A percentile compares a stretch with the other conserved stretches of the same genome.
Evolutionary conservation across 148 eudicot species (phyloP).

Genomic region (Nyssa sinensis): DNA sequence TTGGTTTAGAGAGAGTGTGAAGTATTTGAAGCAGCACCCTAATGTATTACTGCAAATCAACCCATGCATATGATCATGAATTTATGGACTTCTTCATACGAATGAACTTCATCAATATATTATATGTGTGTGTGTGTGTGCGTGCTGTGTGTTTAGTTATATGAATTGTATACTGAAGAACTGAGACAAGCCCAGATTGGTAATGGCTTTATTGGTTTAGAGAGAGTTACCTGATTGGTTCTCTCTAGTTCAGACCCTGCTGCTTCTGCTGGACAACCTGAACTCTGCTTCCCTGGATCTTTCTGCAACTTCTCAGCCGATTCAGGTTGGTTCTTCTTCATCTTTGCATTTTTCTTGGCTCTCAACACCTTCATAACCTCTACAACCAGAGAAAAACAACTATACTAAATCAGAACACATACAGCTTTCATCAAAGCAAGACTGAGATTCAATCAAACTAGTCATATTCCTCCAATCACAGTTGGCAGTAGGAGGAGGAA

Average conservation of each 20-base stretch:
- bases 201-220: background rate
- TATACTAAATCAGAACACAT: background rate
- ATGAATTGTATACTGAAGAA: too few species aligned
- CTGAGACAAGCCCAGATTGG: too few species aligned
- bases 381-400: conserved; percentile 21
- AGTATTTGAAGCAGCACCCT: too few species aligned
- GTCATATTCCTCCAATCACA: too few species aligned
- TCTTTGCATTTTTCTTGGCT: conserved; percentile 75
- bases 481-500: background rate
- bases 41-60: too few species aligned
- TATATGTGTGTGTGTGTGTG: too few species aligned
- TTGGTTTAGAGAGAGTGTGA: too few species aligned
- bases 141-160: too few species aligned
- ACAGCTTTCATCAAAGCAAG: background rate
- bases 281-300: conserved; percentile 30
- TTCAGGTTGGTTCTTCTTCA: conserved; percentile 47
- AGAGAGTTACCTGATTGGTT: conserved; percentile 41
- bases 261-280: conserved; percentile 26
- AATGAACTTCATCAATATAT: too few species aligned
- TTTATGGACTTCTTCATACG: too few species aligned
- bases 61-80: too few species aligned
- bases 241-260: conserved; percentile 21
- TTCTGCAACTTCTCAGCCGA: conserved; percentile 28
- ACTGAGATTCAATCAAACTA: too few species aligned
- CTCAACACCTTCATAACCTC: conserved; percentile 84